phyloP scores from a whole-genome alignment of 805 yeast species.

The Kuraishia hungarica region DNA sequence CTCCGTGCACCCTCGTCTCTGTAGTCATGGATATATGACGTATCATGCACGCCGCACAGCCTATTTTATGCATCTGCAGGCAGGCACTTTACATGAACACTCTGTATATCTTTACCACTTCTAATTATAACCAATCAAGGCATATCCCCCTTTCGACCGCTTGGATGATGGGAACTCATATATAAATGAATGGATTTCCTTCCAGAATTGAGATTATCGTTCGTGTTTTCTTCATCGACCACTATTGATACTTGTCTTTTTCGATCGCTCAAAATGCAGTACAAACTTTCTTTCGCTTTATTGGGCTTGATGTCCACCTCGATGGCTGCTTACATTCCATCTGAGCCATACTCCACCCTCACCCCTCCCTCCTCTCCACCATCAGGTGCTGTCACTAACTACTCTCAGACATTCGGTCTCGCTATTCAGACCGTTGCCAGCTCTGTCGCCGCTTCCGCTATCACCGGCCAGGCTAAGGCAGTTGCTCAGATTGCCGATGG shows the following conservation, averaged over 20 bases:
- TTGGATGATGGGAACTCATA: background rate
- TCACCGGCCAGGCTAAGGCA: conserved; percentile 16
- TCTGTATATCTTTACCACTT: background rate
- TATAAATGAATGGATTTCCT: background rate
- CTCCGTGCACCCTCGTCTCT: background rate
- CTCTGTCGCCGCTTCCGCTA: conserved; percentile 32
- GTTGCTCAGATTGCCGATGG: conserved; percentile 55
- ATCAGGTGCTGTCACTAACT: conserved; percentile 45
- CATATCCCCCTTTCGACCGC: background rate
- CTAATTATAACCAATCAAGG: background rate
- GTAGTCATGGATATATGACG: background rate
- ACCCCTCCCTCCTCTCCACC: conserved; percentile 49
- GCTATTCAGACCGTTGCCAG: conserved; percentile 46
- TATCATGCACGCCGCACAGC: background rate
- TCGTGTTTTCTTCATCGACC: background rate
- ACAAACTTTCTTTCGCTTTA: conserved; percentile 10
- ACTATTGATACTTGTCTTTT: background rate
- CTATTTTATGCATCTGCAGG: background rate
- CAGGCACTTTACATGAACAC: background rate
- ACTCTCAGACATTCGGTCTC: conserved; percentile 54
- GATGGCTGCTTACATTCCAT: conserved; percentile 54
- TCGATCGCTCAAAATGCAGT: background rate
- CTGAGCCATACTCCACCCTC: conserved; percentile 64
- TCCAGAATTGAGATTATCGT: background rate
- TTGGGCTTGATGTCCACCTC: conserved; percentile 34